Conservation (phyloP, 495 filamentous ascomycete species). For the Beverwykella pulmonaria region DNA sequence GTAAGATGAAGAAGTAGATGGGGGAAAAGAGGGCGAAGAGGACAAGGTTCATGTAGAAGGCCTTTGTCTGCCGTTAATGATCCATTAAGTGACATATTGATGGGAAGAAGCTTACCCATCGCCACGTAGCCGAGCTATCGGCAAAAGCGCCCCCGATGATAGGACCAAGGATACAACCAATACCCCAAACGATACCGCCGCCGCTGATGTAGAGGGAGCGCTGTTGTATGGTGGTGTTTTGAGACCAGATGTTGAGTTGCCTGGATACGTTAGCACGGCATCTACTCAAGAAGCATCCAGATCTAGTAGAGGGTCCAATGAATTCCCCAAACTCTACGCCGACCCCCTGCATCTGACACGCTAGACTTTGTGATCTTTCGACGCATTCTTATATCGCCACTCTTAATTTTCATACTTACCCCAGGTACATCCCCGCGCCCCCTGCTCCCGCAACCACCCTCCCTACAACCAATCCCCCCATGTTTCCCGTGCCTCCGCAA, state of each 20-base stretch:
- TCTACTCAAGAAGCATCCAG: neutral
- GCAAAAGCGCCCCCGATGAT: slow-evolving; percentile 67
- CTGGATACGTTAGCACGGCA: neutral
- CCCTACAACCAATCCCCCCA: slow-evolving; percentile 39
- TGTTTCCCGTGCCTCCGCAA: slow-evolving; percentile 38
- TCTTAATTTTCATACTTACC: slow-evolving; percentile 5
- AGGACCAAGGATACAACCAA: slow-evolving; percentile 53
- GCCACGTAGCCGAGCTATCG: slow-evolving; percentile 49
- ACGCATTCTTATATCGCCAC: neutral
- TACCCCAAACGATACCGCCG: slow-evolving; percentile 29
- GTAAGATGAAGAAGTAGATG: slow-evolving; percentile 60
- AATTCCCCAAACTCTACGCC: neutral
- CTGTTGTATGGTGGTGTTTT: slow-evolving; percentile 11
- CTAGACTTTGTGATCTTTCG: neutral
- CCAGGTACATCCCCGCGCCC: slow-evolving; percentile 38
- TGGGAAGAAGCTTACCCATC: too few relatives aligned
- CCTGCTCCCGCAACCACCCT: slow-evolving; percentile 36
- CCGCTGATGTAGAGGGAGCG: slow-evolving; percentile 29
- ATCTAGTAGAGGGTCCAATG: neutral
- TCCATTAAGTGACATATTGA: too few relatives aligned
- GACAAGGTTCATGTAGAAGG: slow-evolving; percentile 73
- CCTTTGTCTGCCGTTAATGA: slow-evolving; percentile 70
- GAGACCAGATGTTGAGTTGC: slow-evolving; percentile 27
- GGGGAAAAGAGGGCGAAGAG: slow-evolving; percentile 59
- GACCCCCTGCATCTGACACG: neutral